A percentile compares a stretch with the other conserved stretches of the same genome.
These are phyloP conservation scores for Fusarium liriodendri DNA, from an alignment of 2,329 filamentous ascomycete genomes.

Conservation along the genomic window DNA sequence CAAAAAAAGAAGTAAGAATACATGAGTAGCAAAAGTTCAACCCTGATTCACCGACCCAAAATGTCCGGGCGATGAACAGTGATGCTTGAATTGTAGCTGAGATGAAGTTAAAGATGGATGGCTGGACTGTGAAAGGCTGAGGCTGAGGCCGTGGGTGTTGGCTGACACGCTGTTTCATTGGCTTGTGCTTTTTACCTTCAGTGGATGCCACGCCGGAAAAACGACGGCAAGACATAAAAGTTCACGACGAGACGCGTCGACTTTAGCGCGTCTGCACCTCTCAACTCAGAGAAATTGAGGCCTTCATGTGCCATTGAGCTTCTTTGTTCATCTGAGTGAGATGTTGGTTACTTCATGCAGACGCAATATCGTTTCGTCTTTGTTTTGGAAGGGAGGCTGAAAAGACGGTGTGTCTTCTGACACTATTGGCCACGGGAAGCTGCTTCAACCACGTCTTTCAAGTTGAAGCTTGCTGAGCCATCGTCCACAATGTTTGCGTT, in stretches of 20 bases:
- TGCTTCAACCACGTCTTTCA: background rate
- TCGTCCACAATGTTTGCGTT: background rate
- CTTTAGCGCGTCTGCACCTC: background rate
- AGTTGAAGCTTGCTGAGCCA: background rate
- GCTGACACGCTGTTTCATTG: conserved; percentile 24
- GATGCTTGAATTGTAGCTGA: conserved; percentile 6
- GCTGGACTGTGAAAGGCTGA: conserved; percentile 39
- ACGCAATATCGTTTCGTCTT: background rate
- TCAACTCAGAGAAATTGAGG: background rate
- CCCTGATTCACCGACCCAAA: conserved; percentile 15
- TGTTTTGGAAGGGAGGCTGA: background rate
- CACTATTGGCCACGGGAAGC: background rate
- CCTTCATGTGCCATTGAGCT: background rate
- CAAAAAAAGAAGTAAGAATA: conserved; percentile 22
- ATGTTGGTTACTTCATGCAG: background rate
- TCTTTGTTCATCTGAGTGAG: background rate
- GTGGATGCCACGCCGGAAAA: conserved; percentile 37
- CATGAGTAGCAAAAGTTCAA: conserved; percentile 14
- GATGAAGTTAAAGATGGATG: conserved; percentile 20
- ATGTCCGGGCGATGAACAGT: conserved; percentile 26
- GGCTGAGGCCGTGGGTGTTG: conserved; percentile 32
- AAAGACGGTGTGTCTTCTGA: background rate
- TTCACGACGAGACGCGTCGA: conserved; percentile 13
- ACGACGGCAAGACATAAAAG: conserved; percentile 29
- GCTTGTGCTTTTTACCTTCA: background rate